phyloP scores from a whole-genome alignment of 306 rosid genomes.

The Adenanthera pavonina region DNA sequence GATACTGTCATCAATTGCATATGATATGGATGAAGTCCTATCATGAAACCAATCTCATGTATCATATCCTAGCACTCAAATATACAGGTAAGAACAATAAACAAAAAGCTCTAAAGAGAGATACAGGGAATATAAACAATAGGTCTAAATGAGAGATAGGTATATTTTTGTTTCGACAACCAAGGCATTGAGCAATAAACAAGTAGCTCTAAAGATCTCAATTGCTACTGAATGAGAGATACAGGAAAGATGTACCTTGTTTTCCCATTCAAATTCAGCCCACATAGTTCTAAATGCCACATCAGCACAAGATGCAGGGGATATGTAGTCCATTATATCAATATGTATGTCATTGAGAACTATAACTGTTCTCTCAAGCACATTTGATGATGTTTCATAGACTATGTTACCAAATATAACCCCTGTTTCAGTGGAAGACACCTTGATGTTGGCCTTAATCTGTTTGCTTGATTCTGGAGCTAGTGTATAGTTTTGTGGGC shows the following conservation, averaged over 20 bases:
- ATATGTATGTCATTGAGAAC: conserved; percentile 98
- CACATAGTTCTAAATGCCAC: conserved; percentile 96
- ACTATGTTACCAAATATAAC: conserved; percentile 97
- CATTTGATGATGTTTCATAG: conserved; percentile 90
- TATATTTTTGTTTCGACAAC: background rate
- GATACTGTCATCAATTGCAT: conserved; percentile 18
- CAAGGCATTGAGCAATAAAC: conserved; percentile 11
- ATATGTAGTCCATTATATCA: conserved; percentile 99
- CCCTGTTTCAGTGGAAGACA: conserved; percentile 97
- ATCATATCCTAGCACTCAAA: conserved; percentile 15
- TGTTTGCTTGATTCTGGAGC: conserved; percentile 98
- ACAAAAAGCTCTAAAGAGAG: conserved; percentile 6
- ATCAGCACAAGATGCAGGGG: conserved; percentile 96
- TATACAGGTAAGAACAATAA: background rate
- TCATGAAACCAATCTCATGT: conserved; percentile 8
- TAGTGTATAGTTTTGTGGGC: conserved; percentile 94
- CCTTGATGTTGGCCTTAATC: conserved; percentile 97
- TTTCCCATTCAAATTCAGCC: conserved; percentile 99
- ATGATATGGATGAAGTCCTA: background rate
- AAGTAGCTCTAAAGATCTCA: conserved; percentile 4
- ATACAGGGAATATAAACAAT: too few relatives aligned
- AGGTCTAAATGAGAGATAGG: too few relatives aligned
- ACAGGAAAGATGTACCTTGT: conserved; percentile 67
- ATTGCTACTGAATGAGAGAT: conserved; percentile 13
- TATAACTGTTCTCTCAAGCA: conserved; percentile 89